Conservation (phyloP, 2,329 filamentous ascomycete species). For the Emericellopsis atlantica region DNA sequence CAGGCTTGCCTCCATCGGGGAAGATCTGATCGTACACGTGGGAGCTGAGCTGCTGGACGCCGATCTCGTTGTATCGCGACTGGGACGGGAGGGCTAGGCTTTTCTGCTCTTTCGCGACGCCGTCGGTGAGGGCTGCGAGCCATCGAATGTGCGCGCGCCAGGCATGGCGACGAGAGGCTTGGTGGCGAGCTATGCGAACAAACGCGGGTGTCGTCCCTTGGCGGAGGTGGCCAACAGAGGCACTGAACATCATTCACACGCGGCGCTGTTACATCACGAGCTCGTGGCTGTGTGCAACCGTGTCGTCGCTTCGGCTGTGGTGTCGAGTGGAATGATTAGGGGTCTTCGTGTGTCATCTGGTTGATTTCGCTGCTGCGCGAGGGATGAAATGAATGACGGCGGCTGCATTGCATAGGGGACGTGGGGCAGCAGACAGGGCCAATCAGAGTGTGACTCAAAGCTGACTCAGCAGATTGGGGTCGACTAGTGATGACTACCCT, state of each 20-base stretch:
- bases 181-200: slow-evolving; percentile 36
- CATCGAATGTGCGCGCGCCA: slow-evolving; percentile 28
- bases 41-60: slow-evolving; percentile 82
- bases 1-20: slow-evolving; percentile 36
- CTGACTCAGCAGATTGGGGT: no score
- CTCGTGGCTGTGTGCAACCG: neutral
- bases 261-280: slow-evolving; percentile 11
- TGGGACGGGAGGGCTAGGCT: slow-evolving; percentile 37
- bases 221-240: slow-evolving; percentile 21
- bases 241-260: slow-evolving; percentile 13
- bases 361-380: no score
- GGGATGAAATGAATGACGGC: no score
- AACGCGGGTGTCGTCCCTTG: slow-evolving; percentile 31
- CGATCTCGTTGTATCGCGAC: slow-evolving; percentile 80
- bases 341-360: no score
- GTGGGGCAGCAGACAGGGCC: no score
- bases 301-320: no score
- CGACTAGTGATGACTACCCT: no score
- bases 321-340: no score
- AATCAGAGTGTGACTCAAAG: no score
- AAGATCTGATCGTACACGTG: slow-evolving; percentile 81
- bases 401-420: no score
- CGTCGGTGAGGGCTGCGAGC: slow-evolving; percentile 23
- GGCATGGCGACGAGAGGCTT: slow-evolving; percentile 23
- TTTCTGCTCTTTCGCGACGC: slow-evolving; percentile 3